These are phyloP conservation scores for Nymphaea thermarum DNA, from an alignment of 164 flowering plant species.

Conservation along the genomic window DNA sequence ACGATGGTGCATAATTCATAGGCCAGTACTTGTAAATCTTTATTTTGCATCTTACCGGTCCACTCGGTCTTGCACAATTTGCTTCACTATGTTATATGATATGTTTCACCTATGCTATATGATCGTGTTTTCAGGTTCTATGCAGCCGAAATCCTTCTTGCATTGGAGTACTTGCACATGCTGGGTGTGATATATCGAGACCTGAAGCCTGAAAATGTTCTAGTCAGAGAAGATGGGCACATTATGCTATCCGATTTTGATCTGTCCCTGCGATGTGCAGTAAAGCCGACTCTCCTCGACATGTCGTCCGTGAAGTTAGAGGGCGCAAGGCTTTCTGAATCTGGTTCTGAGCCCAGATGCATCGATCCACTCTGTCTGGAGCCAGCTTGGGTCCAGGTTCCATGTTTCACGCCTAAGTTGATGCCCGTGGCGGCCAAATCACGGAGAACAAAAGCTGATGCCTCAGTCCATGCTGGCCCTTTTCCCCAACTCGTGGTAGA, in stretches of 20 bases:
- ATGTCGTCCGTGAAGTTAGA: slow-evolving; percentile 28
- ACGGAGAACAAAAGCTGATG: slow-evolving; percentile 28
- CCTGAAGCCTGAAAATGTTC: slow-evolving; percentile 78
- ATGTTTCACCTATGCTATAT: background rate
- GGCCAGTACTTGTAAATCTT: too few relatives aligned
- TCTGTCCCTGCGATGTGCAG: slow-evolving; percentile 62
- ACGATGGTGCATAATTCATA: too few relatives aligned
- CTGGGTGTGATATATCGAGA: slow-evolving; percentile 91
- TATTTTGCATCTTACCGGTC: too few relatives aligned
- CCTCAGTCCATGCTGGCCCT: slow-evolving; percentile 30
- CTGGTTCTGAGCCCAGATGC: slow-evolving; percentile 55
- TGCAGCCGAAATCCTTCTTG: slow-evolving; percentile 77
- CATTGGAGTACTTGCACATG: slow-evolving; percentile 89
- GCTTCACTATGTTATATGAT: too few relatives aligned
- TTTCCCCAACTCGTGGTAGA: slow-evolving; percentile 78
- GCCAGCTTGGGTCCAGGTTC: slow-evolving; percentile 54
- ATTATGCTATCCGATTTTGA: slow-evolving; percentile 92
- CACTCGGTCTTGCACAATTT: too few relatives aligned
- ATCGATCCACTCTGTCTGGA: slow-evolving; percentile 72
- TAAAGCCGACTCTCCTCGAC: slow-evolving; percentile 44
- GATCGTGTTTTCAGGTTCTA: slow-evolving; percentile 52
- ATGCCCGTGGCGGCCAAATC: slow-evolving; percentile 31
- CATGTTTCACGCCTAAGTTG: slow-evolving; percentile 63
- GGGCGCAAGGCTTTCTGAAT: slow-evolving; percentile 27
- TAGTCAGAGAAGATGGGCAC: slow-evolving; percentile 87